A percentile compares a stretch with the other conserved stretches of the same genome.
Evolutionary conservation across 1,139 yeast species (phyloP).

Genomic region (Lodderomyces jiufengensis): DNA sequence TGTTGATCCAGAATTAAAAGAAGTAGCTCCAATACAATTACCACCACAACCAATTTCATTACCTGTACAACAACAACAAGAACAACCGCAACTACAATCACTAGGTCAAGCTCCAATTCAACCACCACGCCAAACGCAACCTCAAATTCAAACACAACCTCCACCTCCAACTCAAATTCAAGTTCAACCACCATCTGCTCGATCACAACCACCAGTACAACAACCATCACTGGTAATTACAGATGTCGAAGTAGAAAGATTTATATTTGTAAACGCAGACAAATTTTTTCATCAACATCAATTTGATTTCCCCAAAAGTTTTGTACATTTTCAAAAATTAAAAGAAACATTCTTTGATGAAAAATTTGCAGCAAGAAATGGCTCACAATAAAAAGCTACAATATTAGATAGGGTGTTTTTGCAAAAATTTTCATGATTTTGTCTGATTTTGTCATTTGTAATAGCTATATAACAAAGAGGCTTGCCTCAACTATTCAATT

Average conservation of each 20-base stretch:
- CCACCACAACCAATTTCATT: neutral
- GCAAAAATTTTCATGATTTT: too few relatives aligned
- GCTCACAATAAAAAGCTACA: too few relatives aligned
- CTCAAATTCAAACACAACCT: constrained; percentile 5
- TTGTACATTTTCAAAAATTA: constrained; percentile 48
- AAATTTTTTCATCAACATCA: constrained; percentile 44
- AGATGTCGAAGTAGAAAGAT: constrained; percentile 40
- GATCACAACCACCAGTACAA: constrained; percentile 5
- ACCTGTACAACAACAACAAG: neutral
- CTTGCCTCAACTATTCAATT: too few relatives aligned
- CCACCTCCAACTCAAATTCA: constrained; percentile 4
- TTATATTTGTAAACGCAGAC: constrained; percentile 48
- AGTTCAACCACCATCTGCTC: constrained; percentile 4
- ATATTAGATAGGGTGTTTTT: too few relatives aligned
- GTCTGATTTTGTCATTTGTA: too few relatives aligned
- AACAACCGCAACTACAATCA: constrained; percentile 1
- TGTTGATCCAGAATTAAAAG: neutral
- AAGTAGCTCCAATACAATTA: neutral
- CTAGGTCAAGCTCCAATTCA: constrained; percentile 6
- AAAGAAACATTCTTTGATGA: constrained; percentile 50
- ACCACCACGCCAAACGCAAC: constrained; percentile 2
- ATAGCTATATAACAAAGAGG: too few relatives aligned
- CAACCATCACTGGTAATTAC: constrained; percentile 3
- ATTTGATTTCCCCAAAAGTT: constrained; percentile 47
- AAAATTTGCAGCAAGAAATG: constrained; percentile 25